A percentile compares a stretch with the other conserved stretches of the same genome.
phyloP scores from a whole-genome alignment of 2,329 filamentous ascomycete genomes.

The Phialocephala subalpina region DNA sequence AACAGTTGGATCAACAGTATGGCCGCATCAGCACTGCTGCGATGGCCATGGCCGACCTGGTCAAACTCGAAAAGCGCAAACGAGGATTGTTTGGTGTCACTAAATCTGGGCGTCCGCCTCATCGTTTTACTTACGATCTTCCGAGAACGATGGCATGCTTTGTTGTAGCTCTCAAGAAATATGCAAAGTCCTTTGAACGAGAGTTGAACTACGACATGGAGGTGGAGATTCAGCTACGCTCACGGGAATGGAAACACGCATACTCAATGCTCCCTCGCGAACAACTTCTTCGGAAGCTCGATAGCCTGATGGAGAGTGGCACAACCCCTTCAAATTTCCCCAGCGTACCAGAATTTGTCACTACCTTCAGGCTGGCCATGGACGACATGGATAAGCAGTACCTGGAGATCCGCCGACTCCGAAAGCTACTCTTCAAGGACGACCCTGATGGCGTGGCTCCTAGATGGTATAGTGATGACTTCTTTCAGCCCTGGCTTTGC shows the following conservation, averaged over 20 bases:
- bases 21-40: not conserved
- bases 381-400: slow-evolving; percentile 28
- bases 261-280: not conserved
- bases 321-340: too few relatives aligned
- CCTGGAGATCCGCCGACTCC: slow-evolving; percentile 15
- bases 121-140: not conserved
- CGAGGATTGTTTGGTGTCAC: too few relatives aligned
- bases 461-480: not conserved
- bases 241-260: not conserved
- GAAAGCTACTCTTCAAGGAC: slow-evolving; percentile 15
- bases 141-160: not conserved
- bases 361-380: not conserved
- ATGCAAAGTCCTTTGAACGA: not conserved
- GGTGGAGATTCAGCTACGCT: not conserved
- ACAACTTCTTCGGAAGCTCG: not conserved
- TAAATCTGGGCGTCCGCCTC: not conserved
- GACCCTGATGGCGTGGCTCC: not conserved
- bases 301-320: not conserved
- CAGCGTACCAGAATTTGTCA: not conserved
- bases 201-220: not conserved
- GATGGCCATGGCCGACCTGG: not conserved
- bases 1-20: slow-evolving; percentile 11
- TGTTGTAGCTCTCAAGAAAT: not conserved
- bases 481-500: not conserved
- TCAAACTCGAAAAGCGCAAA: not conserved